These are phyloP conservation scores for Magnusiomyces suaveolens DNA, from an alignment of 1,139 yeast species.

Conservation along the genomic window DNA sequence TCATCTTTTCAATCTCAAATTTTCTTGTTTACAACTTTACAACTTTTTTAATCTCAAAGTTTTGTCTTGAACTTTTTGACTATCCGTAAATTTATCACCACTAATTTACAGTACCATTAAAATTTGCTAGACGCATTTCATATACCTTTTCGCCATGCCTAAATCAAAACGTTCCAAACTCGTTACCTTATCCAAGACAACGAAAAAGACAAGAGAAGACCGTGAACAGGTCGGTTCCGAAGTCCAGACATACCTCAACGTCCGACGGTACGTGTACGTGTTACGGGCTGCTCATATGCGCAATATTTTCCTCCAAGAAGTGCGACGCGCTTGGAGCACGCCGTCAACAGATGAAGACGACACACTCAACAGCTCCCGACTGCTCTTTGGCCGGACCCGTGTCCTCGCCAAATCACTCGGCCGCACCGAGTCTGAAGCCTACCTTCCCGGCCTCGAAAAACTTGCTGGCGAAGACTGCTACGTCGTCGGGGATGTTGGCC, in stretches of 20 bases:
- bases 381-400: constrained; percentile 83
- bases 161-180: constrained; percentile 75
- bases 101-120: not conserved
- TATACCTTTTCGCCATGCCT: constrained; percentile 49
- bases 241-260: constrained; percentile 71
- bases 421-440: constrained; percentile 76
- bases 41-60: no score
- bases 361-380: constrained; percentile 47
- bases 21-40: no score
- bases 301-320: constrained; percentile 89
- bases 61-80: not conserved
- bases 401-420: constrained; percentile 91
- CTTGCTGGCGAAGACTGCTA: constrained; percentile 38
- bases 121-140: no score
- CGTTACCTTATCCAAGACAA: constrained; percentile 93
- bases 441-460: constrained; percentile 69
- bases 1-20: not conserved
- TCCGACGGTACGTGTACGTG: constrained; percentile 71
- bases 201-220: constrained; percentile 88
- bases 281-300: constrained; percentile 85
- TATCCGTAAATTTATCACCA: constrained; percentile 1
- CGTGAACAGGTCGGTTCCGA: constrained; percentile 87
- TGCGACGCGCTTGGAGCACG: constrained; percentile 76
- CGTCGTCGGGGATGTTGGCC: constrained; percentile 69
- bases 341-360: not conserved